phyloP scores from a whole-genome alignment of 78 protist genomes.

The Emiliania huxleyi region DNA sequence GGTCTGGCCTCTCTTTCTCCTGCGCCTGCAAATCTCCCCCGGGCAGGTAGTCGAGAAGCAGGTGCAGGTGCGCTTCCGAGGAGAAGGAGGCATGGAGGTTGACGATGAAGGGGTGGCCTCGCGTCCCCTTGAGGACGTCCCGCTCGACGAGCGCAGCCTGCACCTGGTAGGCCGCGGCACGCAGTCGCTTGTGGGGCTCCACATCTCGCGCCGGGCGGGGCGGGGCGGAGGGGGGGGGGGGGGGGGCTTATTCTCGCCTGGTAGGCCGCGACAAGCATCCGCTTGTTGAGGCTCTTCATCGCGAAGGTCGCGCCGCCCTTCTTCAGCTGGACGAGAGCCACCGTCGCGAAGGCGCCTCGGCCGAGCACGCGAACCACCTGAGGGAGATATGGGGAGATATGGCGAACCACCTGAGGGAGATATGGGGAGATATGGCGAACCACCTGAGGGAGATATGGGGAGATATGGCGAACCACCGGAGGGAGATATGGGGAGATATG shows the following conservation, averaged over 20 bases:
- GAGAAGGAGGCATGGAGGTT: conserved; percentile 60
- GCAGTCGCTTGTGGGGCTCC: no score
- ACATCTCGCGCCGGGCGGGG: no score
- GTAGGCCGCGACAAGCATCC: not conserved
- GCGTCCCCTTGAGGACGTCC: not conserved
- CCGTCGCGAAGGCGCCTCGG: not conserved
- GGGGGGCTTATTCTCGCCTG: no score
- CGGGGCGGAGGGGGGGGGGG: no score
- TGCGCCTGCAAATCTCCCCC: conserved; percentile 53
- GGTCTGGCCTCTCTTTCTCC: no score
- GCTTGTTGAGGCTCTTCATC: not conserved
- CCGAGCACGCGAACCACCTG: not conserved
- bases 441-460: no score
- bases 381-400: no score
- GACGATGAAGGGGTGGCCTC: conserved; percentile 76
- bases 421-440: no score
- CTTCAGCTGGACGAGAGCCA: not conserved
- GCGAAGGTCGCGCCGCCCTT: not conserved
- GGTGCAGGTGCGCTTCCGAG: not conserved
- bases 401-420: no score
- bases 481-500: no score
- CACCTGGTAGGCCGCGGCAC: not conserved
- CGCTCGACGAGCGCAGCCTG: not conserved
- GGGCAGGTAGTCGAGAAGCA: conserved; percentile 47
- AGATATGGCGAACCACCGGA: no score